Base-by-base conservation (phyloP, 352 stramenopile genomes). In the Globisporangium viniferum region DNA sequence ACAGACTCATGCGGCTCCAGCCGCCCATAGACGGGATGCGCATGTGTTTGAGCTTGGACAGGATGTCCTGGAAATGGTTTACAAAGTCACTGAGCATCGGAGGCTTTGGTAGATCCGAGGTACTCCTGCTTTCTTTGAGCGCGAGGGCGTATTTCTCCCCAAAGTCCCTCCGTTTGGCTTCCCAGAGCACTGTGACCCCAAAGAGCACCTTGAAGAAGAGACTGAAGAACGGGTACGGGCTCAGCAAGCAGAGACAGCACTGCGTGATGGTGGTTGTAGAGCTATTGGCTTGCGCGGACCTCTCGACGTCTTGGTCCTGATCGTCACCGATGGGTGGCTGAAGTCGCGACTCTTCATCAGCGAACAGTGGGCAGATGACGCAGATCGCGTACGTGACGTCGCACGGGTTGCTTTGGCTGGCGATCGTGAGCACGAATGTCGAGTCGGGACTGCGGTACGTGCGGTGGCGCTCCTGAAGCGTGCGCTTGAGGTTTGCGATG, bases 201-300 rank as follows among this genome's bases (percentile, higher is more conserved):
- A 87, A 91, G 8, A 94, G 67, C 35, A 93, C 79, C 39, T 93
- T 93, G 77, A 92, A 92, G 66, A 93, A 94, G 20, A 94, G 63
- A n/a, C 80, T 83, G 74, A 94, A 94, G 67, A 93, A 94, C 29
- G 87, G 87, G 59, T 90, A 92, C 0, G 82, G 74, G 22, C 79
- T 94, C 22, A 94, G 67, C 24, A 94, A 69, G 56, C 87, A 93
- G 24, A 93, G 77, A 59, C 87, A 94, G n/a, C 82, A 87, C 33
- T 91, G 81, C 7, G 78, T 58, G 0, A 76, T 78, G 15, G 48
- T 46, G 27, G 39, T 66, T 35, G 10, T 15, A 15, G 2, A 15
- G 20, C 12, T 49, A 9, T 27, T 24, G 8, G 27, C 49, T 56
- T 12, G 51, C 36, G 12, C 5, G 35, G 6, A 4, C 18, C 29